A percentile compares a stretch with the other conserved stretches of the same genome.
phyloP scores from a whole-genome alignment of 1,284 basidiomycete species.

The Megacollybia platyphylla region DNA sequence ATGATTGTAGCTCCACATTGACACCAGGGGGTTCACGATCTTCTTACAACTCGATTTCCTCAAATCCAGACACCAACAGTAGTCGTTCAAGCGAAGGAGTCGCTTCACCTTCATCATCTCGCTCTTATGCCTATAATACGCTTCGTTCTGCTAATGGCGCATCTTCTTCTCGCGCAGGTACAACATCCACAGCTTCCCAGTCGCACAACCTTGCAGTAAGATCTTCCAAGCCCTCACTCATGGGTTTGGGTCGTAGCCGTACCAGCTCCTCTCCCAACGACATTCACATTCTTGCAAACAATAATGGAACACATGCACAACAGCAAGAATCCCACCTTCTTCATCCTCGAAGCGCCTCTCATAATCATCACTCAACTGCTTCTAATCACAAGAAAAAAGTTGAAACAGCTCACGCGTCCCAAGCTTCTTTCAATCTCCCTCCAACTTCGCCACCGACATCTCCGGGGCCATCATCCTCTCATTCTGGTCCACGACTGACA shows the following conservation, averaged over 20 bases:
- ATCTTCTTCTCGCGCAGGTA: neutral
- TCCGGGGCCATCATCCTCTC: neutral
- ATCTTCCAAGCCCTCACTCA: neutral
- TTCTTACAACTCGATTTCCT: conserved; percentile 49
- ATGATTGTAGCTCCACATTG: neutral
- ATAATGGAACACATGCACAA: neutral
- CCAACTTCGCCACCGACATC: conserved; percentile 5
- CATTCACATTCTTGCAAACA: neutral
- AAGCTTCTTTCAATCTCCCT: conserved; percentile 1
- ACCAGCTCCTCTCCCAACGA: neutral
- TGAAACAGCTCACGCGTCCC: neutral
- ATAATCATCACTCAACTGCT: neutral
- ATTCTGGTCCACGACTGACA: conserved; percentile 26
- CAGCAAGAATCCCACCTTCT: neutral
- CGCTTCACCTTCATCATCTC: neutral
- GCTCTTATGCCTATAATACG: neutral
- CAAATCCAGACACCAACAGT: conserved; percentile 40
- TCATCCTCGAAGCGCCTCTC: neutral
- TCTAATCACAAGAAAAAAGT: neutral
- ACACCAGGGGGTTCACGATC: conserved; percentile 21
- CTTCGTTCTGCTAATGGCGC: neutral
- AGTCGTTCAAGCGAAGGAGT: conserved; percentile 41
- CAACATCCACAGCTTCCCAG: neutral
- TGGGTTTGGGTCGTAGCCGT: neutral
- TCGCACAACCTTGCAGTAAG: neutral